Evolutionary conservation across 169 alveolate genomes (phyloP), one percentile per base, ranked within the genome.

Genomic region (Plasmodium knowlesi): DNA sequence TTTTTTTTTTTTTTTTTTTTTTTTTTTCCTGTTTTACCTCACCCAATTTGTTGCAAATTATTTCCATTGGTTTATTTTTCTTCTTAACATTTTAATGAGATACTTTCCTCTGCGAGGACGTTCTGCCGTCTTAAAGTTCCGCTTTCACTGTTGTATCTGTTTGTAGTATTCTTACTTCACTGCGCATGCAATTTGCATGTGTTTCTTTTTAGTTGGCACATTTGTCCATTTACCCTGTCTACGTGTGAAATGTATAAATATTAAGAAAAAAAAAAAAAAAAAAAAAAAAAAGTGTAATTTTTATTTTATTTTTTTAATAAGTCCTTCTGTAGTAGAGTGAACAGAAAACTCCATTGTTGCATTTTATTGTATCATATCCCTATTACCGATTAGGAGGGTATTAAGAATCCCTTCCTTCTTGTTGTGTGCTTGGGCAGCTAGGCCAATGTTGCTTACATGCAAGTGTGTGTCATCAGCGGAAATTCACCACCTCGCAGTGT

Each of bases 91-190:
- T 19, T 83, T 32, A 82, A 30, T 82, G 90, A 41, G 14, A 22
- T 83, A 14, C 53, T 83, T 67, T 70, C 39, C 76, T 34, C 34
- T 14, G 34, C n/a, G 14, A n/a, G 19, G 76, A 67, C 0, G 30
- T 67, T 5, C 76, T 28, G 16, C n/a, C 19, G 46, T 67, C 70
- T 83, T 83, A 12, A 16, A 41, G 57, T 79, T 79, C n/a, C 54
- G 84, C 84, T 79, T 79, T 39, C 70, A 79, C 73, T 43, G 81
- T 32, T 83, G 50, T 83, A 83, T 67, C 82, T 41, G 92, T 83
- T 83, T 83, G 82, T 83, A 79, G 32, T 9, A 19, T 32, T 22
- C 54, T 14, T 28, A 34, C 32, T 74, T 8, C 25, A 32, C 43
- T 74, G 61, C 25, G 61, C 61, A 50, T 74, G 25, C 30, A 34